Evolutionary conservation across 2,329 filamentous ascomycete genomes (phyloP), one percentile per base, ranked within the genome.

Genomic region (Ascochyta fabae): DNA sequence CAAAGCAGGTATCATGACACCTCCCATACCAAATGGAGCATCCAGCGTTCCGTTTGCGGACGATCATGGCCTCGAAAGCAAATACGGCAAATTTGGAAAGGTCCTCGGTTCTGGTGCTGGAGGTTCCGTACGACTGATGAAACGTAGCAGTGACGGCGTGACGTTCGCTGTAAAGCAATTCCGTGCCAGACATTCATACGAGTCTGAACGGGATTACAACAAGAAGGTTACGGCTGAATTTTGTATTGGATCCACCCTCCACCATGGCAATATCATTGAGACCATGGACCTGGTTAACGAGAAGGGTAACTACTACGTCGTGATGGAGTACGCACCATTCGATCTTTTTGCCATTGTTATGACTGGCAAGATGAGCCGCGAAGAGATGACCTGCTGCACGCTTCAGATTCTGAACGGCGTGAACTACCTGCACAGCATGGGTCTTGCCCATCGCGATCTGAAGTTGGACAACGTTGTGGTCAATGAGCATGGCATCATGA

Each of bases 141-240:
- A 95, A 80, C 86, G 95, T 58, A 94, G 88, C 69, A 93, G 91
- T 60, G 95, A 99, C 71, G 90, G 90, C 24, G 92, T 91, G 6
- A 95, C 96, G 0, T 99, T 99, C 76, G 95, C 95, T 1, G 95
- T 98, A 48, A 99, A 99, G 77, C 94, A 99, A 72, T 99, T 99
- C 78, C 84, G 95, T 48, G 88, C 94, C 50, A 87, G 92, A 31
- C 94, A 99, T 76, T 88, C 90, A 0, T 96, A 97, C 77, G 95
- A 99, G 77, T 91, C 89, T 1, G 90, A 97, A 72, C 92, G 91
- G 69, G 95, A 98, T 65, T 99, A 99, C 71, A 91, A 92, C 65
- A 99, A 99, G 78, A 99, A 99, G 75, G 87, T 99, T 42, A 99
- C 95, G 0, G 94, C 95, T 2, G 95, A 99, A 72, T 99, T 99